phyloP scores from a whole-genome alignment of 306 rosid species.

The Malus domestica region ASM211411v1 NC_041798.1:33783001-33783500 shows the following conservation, averaged over 20 bases:
- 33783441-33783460: slow-evolving; percentile 25
- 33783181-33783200: background rate
- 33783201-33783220: background rate
- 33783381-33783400: slow-evolving; percentile 26
- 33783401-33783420: slow-evolving; percentile 39
- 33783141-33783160: background rate
- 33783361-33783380: slow-evolving; percentile 29
- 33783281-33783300: slow-evolving; percentile 6
- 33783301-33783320: background rate
- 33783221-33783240: slow-evolving; percentile 1
- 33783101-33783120: background rate
- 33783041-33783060: background rate
- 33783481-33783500: slow-evolving; percentile 21
- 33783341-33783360: slow-evolving; percentile 25
- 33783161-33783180: background rate
- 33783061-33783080: background rate
- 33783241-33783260: background rate
- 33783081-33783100: background rate
- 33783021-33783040: too few species aligned
- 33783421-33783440: slow-evolving; percentile 25
- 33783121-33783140: background rate
- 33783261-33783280: slow-evolving; percentile 6
- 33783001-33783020: background rate
- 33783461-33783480: slow-evolving; percentile 9
- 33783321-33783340: slow-evolving; percentile 19